These are phyloP conservation scores for Lentinula aciculospora DNA, from an alignment of 768 basidiomycete genomes.

Conservation along the genomic window DNA sequence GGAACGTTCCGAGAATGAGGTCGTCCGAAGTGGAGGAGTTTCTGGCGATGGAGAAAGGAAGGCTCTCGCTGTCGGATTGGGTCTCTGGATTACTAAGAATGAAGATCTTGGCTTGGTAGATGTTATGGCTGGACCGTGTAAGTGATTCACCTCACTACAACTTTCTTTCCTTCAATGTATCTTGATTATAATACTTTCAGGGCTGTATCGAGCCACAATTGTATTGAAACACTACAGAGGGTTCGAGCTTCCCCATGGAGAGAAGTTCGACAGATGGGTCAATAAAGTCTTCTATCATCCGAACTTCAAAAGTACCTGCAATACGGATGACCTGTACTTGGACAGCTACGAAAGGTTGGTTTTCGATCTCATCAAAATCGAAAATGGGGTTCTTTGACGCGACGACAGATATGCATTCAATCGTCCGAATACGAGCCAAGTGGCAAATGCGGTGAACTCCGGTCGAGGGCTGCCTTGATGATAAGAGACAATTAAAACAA, in stretches of 20 bases:
- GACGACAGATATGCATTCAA: slow-evolving; percentile 64
- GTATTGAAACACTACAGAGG: slow-evolving; percentile 65
- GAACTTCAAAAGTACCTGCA: slow-evolving; percentile 62
- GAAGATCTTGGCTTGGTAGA: slow-evolving; percentile 59
- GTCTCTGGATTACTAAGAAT: slow-evolving; percentile 50
- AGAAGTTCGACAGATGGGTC: slow-evolving; percentile 48
- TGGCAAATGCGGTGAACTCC: slow-evolving; percentile 69
- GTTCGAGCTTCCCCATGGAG: slow-evolving; percentile 47
- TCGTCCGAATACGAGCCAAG: slow-evolving; percentile 70
- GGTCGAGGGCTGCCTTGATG: slow-evolving; percentile 59
- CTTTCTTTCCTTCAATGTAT: neutral
- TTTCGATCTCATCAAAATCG: neutral
- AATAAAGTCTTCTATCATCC: slow-evolving; percentile 52
- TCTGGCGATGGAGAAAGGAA: slow-evolving; percentile 33
- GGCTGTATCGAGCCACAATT: slow-evolving; percentile 19
- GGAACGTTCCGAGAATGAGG: slow-evolving; percentile 47
- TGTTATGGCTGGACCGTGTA: slow-evolving; percentile 68
- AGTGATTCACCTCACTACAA: slow-evolving; percentile 14
- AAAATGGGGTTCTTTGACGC: neutral
- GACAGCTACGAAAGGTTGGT: slow-evolving; percentile 67
- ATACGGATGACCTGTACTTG: slow-evolving; percentile 58
- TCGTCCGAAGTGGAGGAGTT: slow-evolving; percentile 31
- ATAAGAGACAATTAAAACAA: neutral
- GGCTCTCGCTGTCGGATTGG: slow-evolving; percentile 36
- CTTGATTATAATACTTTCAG: neutral